Conservation (phyloP, 1,139 yeast species). For the Nakaseomyces sp. region DNA sequence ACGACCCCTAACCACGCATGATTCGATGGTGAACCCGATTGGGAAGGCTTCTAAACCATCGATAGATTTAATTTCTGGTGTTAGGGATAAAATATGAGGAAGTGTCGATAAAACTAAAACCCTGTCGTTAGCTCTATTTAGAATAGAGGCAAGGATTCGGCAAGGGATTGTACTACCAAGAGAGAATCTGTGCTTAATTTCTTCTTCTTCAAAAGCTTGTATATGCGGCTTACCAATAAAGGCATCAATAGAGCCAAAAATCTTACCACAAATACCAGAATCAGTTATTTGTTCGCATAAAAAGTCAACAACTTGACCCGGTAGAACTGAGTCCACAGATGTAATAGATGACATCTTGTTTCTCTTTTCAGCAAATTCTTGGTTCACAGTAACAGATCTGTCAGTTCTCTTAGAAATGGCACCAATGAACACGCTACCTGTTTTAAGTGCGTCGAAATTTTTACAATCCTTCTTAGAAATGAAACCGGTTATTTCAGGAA, state of each 20-base stretch:
- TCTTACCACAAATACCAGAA: slow-evolving; percentile 56
- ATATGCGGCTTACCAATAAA: slow-evolving; percentile 63
- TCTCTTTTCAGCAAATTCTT: slow-evolving; percentile 36
- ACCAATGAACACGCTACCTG: slow-evolving; percentile 46
- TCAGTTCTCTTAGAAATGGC: slow-evolving; percentile 41
- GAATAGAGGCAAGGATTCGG: slow-evolving; percentile 56
- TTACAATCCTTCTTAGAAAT: slow-evolving; percentile 58
- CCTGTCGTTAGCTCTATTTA: slow-evolving; percentile 45
- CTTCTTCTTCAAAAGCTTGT: slow-evolving; percentile 40
- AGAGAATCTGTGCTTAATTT: slow-evolving; percentile 52
- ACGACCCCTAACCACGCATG: slow-evolving; percentile 50
- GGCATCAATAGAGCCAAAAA: slow-evolving; percentile 68
- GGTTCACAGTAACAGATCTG: slow-evolving; percentile 54
- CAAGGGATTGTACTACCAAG: slow-evolving; percentile 62
- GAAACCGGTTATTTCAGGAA: slow-evolving; percentile 53
- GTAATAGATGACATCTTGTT: slow-evolving; percentile 48
- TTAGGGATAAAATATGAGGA: slow-evolving; percentile 42
- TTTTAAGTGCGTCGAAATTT: slow-evolving; percentile 25
- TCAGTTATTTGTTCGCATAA: slow-evolving; percentile 50
- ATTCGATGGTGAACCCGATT: slow-evolving; percentile 62
- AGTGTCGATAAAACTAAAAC: slow-evolving; percentile 56
- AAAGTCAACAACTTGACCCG: slow-evolving; percentile 77
- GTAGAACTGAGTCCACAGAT: slow-evolving; percentile 68
- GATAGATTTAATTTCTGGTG: slow-evolving; percentile 15
- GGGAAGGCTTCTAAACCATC: slow-evolving; percentile 58